Evolutionary conservation across 2,329 filamentous ascomycete genomes (phyloP).

Genomic region (Nigrospora sphaerica): DNA sequence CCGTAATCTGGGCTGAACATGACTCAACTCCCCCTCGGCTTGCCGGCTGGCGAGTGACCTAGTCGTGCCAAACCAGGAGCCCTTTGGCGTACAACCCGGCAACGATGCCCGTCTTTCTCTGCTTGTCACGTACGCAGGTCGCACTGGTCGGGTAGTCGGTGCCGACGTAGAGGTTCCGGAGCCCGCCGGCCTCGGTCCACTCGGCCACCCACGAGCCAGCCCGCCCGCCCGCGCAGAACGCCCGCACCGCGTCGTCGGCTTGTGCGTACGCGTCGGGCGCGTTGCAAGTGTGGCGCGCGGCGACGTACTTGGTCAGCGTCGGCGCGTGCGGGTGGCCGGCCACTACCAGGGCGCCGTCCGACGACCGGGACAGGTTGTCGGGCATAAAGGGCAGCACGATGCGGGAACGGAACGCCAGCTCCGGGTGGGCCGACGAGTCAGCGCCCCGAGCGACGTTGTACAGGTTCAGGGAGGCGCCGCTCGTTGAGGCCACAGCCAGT

Average conservation of each 20-base stretch:
- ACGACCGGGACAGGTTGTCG: slow-evolving; percentile 29
- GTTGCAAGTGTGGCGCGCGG: slow-evolving; percentile 27
- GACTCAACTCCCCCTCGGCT: no score
- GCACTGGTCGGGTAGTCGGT: slow-evolving; percentile 23
- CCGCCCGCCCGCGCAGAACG: slow-evolving; percentile 9
- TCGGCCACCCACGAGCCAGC: slow-evolving; percentile 18
- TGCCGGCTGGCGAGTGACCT: not conserved
- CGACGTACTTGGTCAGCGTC: slow-evolving; percentile 21
- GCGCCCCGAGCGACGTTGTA: slow-evolving; percentile 13
- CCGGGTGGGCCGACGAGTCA: slow-evolving; percentile 1
- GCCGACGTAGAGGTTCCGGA: slow-evolving; percentile 22
- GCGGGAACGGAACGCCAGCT: slow-evolving; percentile 7
- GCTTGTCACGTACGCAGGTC: slow-evolving; percentile 17
- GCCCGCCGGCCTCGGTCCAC: slow-evolving; percentile 21
- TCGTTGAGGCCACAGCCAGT: slow-evolving; percentile 29
- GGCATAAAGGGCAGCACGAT: slow-evolving; percentile 27
- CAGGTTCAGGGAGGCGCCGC: slow-evolving; percentile 17
- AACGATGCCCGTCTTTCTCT: slow-evolving; percentile 21
- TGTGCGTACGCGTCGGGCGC: slow-evolving; percentile 12
- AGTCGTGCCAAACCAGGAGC: slow-evolving; percentile 10
- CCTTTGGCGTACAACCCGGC: slow-evolving; percentile 26
- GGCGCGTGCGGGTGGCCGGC: slow-evolving; percentile 31
- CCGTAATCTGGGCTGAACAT: no score
- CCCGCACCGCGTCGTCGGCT: slow-evolving; percentile 11
- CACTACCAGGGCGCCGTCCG: slow-evolving; percentile 24